A percentile compares a stretch with the other conserved stretches of the same genome.
These are phyloP conservation scores for Hypoxylon sp. DNA, from an alignment of 2,329 filamentous ascomycete genomes.

Conservation along the genomic window DNA sequence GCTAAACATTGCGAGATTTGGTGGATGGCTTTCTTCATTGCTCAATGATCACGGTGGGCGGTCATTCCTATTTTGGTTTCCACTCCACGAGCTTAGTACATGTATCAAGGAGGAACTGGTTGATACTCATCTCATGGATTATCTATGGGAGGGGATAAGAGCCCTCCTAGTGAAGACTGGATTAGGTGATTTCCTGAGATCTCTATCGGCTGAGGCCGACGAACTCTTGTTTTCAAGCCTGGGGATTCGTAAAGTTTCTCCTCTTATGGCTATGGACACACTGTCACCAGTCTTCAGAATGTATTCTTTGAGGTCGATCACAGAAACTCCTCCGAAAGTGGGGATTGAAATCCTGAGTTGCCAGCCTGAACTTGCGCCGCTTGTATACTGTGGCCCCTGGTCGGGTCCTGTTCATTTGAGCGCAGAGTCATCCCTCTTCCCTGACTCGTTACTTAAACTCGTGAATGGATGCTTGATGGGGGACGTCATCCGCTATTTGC, in stretches of 20 bases:
- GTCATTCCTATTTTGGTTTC: slow-evolving; percentile 22
- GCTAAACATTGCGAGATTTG: slow-evolving; percentile 16
- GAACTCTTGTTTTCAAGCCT: slow-evolving; percentile 9
- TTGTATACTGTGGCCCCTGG: slow-evolving; percentile 3
- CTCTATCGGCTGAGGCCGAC: slow-evolving; percentile 11
- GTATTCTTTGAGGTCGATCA: slow-evolving; percentile 1
- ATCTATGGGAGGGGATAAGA: slow-evolving; percentile 4
- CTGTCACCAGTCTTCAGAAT: neutral
- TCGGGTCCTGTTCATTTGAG: neutral
- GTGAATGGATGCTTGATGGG: neutral
- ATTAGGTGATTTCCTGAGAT: slow-evolving; percentile 14
- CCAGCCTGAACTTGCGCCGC: neutral
- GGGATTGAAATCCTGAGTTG: neutral
- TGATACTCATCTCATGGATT: neutral
- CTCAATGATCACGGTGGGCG: slow-evolving; percentile 16
- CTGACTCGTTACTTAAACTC: slow-evolving; percentile 1
- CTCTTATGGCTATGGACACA: neutral
- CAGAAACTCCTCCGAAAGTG: neutral
- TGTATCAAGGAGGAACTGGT: neutral
- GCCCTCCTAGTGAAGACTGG: slow-evolving; percentile 16
- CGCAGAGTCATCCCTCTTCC: slow-evolving; percentile 2
- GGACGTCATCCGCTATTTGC: slow-evolving; percentile 12
- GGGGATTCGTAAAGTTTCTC: neutral
- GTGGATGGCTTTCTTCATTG: slow-evolving; percentile 15
- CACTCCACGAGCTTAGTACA: slow-evolving; percentile 15